Evolutionary conservation across 495 filamentous ascomycete species (phyloP), one percentile per base, ranked within the genome.

Genomic region (Geoglossum glabrum): DNA sequence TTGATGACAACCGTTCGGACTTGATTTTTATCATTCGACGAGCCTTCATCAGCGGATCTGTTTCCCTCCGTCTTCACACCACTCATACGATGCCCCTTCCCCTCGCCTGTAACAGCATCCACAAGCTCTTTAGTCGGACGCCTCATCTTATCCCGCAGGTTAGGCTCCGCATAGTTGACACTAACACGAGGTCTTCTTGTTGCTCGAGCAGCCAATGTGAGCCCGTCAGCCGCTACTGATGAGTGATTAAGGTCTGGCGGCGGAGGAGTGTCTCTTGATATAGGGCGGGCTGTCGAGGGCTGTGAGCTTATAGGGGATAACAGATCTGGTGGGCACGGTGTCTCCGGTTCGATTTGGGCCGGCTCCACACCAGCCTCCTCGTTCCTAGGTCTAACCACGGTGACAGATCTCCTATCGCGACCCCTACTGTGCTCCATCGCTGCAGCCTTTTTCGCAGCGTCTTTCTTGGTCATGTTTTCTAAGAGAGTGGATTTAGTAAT

Each of bases 151-250:
- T 81, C 84, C 55, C 85, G 76, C 33, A 94, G 71, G 64, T 85
- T 93, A 9, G 87, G 87, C 67, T 90, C 84, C 25, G 86, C 85
- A 66, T 94, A 94, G 70, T 85, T 92, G 50, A 94, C 76, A 30
- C 76, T 74, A 7, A 77, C 71, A 54, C 81, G 72, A 13, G 80
- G 76, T 60, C 87, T 79, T 27, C 87, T 73, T 46, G 77, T 80
- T 10, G 79, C 74, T 51, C 85, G 74, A 34, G 71, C 73, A 55
- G 71, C 73, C 36, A 75, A 72, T 50, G 72, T 75, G 26, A 61
- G 47, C 17, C 51, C 49, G 19, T 62, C 61, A 7, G 30, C 61
- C 10, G 46, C 64, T 21, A 60, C 40, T 13, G 61, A 55, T 8
- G 65, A 68, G 1, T 70, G 71, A 26, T 73, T 73, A 58, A 78